Evolutionary conservation across 2,329 filamentous ascomycete species (phyloP).

Genomic region (Aureobasidium mangrovei): DNA sequence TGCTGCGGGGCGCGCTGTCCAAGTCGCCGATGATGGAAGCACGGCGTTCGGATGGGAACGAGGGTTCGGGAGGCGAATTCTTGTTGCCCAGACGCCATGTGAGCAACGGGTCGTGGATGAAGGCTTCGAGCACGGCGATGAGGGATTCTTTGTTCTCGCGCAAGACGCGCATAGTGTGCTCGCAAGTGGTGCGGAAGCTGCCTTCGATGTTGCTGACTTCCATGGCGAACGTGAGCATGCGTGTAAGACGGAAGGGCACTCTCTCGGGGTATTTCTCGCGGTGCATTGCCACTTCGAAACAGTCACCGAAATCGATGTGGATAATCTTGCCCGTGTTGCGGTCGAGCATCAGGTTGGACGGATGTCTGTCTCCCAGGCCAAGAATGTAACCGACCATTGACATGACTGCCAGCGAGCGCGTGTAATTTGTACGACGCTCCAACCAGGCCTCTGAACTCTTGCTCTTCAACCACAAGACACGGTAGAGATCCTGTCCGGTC

Average conservation of each 20-base stretch:
- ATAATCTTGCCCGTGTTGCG: conserved; percentile 93
- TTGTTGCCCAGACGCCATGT: conserved; percentile 78
- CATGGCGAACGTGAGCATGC: conserved; percentile 99
- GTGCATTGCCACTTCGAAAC: conserved; percentile 99
- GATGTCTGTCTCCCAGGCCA: conserved; percentile 90
- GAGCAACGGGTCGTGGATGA: conserved; percentile 97
- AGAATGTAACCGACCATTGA: conserved; percentile 99
- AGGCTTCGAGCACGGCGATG: conserved; percentile 97
- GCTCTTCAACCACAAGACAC: conserved; percentile 96
- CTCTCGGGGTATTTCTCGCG: conserved; percentile 97
- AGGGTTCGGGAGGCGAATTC: conserved; percentile 51
- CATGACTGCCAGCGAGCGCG: conserved; percentile 94
- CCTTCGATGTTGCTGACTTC: conserved; percentile 99
- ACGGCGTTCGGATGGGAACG: conserved; percentile 53
- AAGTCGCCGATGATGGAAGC: conserved; percentile 46
- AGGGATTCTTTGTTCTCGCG: conserved; percentile 96
- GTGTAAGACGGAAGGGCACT: conserved; percentile 92
- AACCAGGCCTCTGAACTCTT: conserved; percentile 98
- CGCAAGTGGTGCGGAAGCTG: conserved; percentile 94
- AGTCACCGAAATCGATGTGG: conserved; percentile 98
- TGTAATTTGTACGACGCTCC: conserved; percentile 97
- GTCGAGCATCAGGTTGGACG: conserved; percentile 96
- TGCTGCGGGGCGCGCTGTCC: background rate
- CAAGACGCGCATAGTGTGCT: conserved; percentile 95
- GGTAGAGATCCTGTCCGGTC: conserved; percentile 95